Base-by-base conservation (phyloP, 352 stramenopile genomes). In the Phytophthora multivora region DNA sequence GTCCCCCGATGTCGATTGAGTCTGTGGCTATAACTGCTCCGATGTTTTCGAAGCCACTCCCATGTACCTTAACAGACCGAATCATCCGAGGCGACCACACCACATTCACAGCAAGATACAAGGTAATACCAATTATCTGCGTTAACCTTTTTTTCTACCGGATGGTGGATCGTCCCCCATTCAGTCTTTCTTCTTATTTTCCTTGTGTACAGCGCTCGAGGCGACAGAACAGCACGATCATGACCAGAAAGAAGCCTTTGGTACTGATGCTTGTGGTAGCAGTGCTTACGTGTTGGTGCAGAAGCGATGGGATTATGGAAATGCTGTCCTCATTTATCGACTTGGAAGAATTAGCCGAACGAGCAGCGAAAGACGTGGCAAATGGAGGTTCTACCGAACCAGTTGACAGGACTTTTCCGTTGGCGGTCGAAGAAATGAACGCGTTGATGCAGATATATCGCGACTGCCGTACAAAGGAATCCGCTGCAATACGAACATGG, bases 361-460 rank as follows among this genome's bases (percentile, higher is more conserved):
- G 64, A 47, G 72, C 59, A 26, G 52, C 43, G 6, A 56, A 51
- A 15, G 23, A 59, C 12, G 60, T 40, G 15, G 33, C 40, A 5
- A 30, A 50, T 41, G 59, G 55, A 31, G 43, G 19, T 51, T 41
- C 31, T 8, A 26, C 50, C 12, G 48, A 61, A n/a, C 35, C 51
- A 2, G 72, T 90, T 15, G 83, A 92, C 52, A 56, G 72, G 28
- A 68, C 72, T 11, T 90, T 88, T 62, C 79, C 79, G 1, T 58
- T 92, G 15, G 72, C 75, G 19, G 15, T 49, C 4, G 51, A 52
- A 0, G 79, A 90, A 53, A 55, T 90, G 50, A 33, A 71, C 1
- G 53, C 68, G 30, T 58, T 93, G 18, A 51, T 85, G 11, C 51
- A 82, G 35, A 53, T 91, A 40, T 76, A 84, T 42, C 58, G 54